Evolutionary conservation across 225 moss, liverwort and hornwort species (phyloP).

Genomic region (Polytrichum formosum): DNA sequence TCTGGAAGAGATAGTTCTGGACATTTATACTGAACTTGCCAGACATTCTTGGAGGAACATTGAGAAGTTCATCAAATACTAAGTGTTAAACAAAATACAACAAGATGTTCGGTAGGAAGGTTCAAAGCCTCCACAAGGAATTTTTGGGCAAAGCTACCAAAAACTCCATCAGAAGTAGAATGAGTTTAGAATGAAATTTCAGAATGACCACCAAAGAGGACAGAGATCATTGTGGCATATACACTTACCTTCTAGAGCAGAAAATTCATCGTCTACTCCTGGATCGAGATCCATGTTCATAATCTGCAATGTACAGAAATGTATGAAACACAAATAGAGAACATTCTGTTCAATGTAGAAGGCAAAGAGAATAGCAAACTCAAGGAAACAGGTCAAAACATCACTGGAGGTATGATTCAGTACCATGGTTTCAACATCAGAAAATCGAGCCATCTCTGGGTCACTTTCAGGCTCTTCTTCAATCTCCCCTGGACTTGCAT

Average conservation of each 20-base stretch:
- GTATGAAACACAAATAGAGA: no score
- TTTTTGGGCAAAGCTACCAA: no score
- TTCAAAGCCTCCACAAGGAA: no score
- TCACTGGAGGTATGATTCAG: not conserved
- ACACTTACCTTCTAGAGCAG: conserved; percentile 79
- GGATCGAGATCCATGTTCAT: conserved; percentile 95
- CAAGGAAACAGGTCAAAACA: not conserved
- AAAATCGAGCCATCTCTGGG: conserved; percentile 78
- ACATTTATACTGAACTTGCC: no score
- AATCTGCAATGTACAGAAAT: conserved; percentile 43
- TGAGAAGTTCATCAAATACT: no score
- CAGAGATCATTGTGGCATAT: not conserved
- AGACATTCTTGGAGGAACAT: no score
- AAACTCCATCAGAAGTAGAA: no score
- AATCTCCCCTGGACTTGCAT: conserved; percentile 43
- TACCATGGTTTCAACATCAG: conserved; percentile 97
- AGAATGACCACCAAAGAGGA: not conserved
- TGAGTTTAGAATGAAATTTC: no score
- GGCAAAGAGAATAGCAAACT: not conserved
- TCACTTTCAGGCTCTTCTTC: conserved; percentile 82
- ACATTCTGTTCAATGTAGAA: no score
- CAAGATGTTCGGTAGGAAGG: no score
- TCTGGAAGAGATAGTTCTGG: no score
- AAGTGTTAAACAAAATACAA: no score
- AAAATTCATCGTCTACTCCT: conserved; percentile 84